Percentiles rank a stretch among this genome's conserved stretches.
Evolutionary conservation across 2,329 filamentous ascomycete species (phyloP).

Genomic region (Sphaceloma murrayae): DNA sequence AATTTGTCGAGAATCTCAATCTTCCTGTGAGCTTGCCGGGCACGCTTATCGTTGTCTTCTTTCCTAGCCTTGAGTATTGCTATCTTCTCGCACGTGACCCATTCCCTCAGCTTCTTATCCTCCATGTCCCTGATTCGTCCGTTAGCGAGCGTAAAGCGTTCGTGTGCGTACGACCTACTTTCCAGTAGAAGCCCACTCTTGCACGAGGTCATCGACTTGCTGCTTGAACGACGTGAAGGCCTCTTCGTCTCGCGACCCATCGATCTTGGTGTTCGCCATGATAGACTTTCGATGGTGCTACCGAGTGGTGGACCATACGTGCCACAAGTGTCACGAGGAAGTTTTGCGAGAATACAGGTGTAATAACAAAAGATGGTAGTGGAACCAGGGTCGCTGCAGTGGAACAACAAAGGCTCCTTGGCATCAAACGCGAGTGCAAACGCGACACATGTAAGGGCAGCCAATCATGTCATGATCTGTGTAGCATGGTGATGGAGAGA

Average conservation of each 20-base stretch:
- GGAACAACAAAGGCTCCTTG: too few relatives aligned
- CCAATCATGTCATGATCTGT: too few relatives aligned
- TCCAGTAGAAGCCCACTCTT: neutral
- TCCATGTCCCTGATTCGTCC: neutral
- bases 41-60: neutral
- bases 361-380: too few relatives aligned
- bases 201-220: neutral
- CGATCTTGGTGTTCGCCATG: neutral
- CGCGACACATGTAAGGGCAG: too few relatives aligned
- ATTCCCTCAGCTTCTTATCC: neutral
- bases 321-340: too few relatives aligned
- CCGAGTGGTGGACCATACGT: too few relatives aligned
- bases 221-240: neutral
- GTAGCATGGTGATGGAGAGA: too few relatives aligned
- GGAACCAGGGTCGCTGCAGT: too few relatives aligned
- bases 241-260: neutral
- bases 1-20: neutral
- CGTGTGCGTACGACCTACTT: neutral
- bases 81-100: neutral
- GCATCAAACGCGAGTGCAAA: too few relatives aligned
- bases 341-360: neutral
- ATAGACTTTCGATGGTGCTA: neutral
- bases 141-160: neutral
- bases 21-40: neutral
- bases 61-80: neutral